Base-by-base conservation (phyloP, 2,329 filamentous ascomycete species). In the Talaromyces sp. region DNA sequence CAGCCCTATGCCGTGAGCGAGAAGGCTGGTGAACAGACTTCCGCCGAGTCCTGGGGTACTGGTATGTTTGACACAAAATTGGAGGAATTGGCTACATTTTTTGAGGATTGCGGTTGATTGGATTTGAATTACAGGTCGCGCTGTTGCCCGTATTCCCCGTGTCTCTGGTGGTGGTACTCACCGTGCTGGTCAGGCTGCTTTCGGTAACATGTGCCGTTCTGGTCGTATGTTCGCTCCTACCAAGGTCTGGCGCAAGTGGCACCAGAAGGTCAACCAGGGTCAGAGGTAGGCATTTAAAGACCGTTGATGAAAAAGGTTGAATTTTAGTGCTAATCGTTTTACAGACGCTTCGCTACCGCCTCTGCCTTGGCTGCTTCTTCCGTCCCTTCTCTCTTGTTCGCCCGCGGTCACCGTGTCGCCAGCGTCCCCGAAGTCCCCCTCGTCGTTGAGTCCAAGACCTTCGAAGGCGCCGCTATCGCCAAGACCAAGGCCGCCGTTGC, bases 201-300 rank as follows among this genome's bases (percentile, higher is more conserved):
- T 98, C 84, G 95, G 95, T 92, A 99, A 99, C 91, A 93, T 94
- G 93, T 99, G 95, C 87, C 93, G 95, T 83, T 97, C 94, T 81
- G 95, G 96, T 87, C 95, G 95, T 86, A 99, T 99, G 95, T 99
- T 99, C 86, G 95, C 95, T 76, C 95, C 95, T 74, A 99, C 95
- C 85, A 99, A 99, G 91, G 91, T 97, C 86, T 99, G 95, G 96
- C 89, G 95, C 83, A 97, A 97, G 88, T 99, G 95, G 96, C 95
- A 99, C 88, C 88, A 97, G 88, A 98, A 98, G 93, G 89, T 99
- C 89, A 97, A 96, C 89, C 89, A 96, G 84, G 91, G 91, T 83
- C 95, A 99, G 89, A 97, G 95, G 92, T 93, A 81, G 83, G 88
- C 11, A 43, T 22, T 34, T 43, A 10, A 53, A 36, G 53, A 56